A percentile compares a stretch with the other conserved stretches of the same genome.
phyloP scores from a whole-genome alignment of 352 stramenopile genomes.

The Globisporangium rhizosaccharum region DNA sequence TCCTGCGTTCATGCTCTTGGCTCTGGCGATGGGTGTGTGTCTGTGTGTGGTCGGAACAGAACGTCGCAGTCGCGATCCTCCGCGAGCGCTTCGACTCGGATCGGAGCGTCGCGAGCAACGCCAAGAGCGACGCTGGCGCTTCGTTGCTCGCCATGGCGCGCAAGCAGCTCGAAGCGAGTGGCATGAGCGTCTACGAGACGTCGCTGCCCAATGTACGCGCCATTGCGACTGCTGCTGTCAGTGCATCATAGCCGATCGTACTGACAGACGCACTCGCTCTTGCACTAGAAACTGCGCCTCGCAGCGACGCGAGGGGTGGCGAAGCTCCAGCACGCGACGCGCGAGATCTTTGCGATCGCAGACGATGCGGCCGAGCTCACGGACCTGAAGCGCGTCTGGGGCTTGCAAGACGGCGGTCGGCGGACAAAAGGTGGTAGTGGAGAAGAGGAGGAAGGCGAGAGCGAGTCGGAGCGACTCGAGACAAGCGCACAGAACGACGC shows the following conservation, averaged over 20 bases:
- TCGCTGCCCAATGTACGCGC: constrained; percentile 35
- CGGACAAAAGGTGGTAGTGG: not conserved
- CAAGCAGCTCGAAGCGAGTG: constrained; percentile 42
- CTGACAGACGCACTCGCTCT: not conserved
- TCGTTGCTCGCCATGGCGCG: constrained; percentile 53
- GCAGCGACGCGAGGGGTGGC: constrained; percentile 32
- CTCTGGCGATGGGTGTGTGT: not conserved
- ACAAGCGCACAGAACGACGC: not conserved
- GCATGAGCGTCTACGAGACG: constrained; percentile 33
- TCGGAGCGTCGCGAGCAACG: not conserved
- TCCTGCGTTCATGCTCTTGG: not conserved
- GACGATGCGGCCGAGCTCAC: constrained; percentile 40
- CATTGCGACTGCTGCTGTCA: not conserved
- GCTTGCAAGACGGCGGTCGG: constrained; percentile 15
- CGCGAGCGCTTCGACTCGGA: constrained; percentile 53
- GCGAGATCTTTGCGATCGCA: constrained; percentile 24
- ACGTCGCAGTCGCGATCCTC: constrained; percentile 52
- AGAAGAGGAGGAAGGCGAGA: not conserved
- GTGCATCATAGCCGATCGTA: not conserved
- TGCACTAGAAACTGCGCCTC: constrained; percentile 34
- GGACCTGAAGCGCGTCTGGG: constrained; percentile 51
- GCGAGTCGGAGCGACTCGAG: not conserved
- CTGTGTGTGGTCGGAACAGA: constrained; percentile 19
- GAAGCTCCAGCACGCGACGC: constrained; percentile 33
- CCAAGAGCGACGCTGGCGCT: constrained; percentile 11